Percentiles rank a stretch among this genome's conserved stretches.
These are phyloP conservation scores for Neopestalotiopsis rosae DNA, from an alignment of 2,329 filamentous ascomycete species.

Conservation along the genomic window DNA sequence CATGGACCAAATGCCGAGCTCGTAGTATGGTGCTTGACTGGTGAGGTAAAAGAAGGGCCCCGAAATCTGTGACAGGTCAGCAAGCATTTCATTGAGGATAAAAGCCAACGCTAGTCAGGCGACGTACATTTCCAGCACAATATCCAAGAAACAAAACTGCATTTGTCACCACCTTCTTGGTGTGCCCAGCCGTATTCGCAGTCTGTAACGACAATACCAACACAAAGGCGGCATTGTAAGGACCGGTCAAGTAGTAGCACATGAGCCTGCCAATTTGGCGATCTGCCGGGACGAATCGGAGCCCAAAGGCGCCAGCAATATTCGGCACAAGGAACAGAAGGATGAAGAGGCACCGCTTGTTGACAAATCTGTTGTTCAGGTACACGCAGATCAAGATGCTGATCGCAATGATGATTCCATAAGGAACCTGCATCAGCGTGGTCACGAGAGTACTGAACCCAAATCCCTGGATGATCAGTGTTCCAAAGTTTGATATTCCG, in stretches of 20 bases:
- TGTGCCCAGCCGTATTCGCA: slow-evolving; percentile 56
- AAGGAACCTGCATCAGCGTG: slow-evolving; percentile 57
- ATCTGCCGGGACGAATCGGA: slow-evolving; percentile 51
- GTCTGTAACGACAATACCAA: slow-evolving; percentile 44
- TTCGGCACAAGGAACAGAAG: slow-evolving; percentile 57
- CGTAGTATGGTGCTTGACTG: slow-evolving; percentile 52
- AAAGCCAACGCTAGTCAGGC: not conserved
- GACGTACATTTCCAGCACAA: slow-evolving; percentile 51
- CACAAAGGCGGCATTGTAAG: slow-evolving; percentile 60
- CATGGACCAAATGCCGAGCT: slow-evolving; percentile 61
- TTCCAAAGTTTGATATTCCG: slow-evolving; percentile 64
- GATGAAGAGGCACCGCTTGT: slow-evolving; percentile 41
- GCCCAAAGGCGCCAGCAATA: slow-evolving; percentile 57
- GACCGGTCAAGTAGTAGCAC: slow-evolving; percentile 61
- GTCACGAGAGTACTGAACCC: slow-evolving; percentile 59
- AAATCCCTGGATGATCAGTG: slow-evolving; percentile 62
- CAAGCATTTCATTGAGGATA: not conserved
- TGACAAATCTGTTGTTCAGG: slow-evolving; percentile 28
- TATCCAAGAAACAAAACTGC: slow-evolving; percentile 59
- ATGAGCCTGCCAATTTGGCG: slow-evolving; percentile 53
- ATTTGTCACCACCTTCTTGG: slow-evolving; percentile 65
- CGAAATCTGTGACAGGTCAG: slow-evolving; percentile 40
- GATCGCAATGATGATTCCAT: slow-evolving; percentile 30
- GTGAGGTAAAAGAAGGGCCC: slow-evolving; percentile 60
- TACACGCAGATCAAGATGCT: slow-evolving; percentile 28